These are phyloP conservation scores for Aphanomyces invadans DNA, from an alignment of 352 stramenopile genomes.

Conservation along the genomic window DNA sequence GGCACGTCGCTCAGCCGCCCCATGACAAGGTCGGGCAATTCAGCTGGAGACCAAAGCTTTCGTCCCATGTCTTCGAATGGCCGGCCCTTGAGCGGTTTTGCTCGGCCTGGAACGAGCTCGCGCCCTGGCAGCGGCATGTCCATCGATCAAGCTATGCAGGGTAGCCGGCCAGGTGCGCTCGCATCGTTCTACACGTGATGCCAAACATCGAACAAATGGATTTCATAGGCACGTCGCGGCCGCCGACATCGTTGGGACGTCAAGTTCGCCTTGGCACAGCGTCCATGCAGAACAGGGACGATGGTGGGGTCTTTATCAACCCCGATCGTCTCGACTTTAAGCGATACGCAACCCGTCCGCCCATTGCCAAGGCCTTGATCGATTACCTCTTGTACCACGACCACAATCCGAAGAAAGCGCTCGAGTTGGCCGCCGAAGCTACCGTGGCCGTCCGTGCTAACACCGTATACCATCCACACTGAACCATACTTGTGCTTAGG, in stretches of 20 bases:
- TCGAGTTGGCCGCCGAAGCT: conserved; percentile 87
- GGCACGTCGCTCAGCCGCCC: conserved; percentile 85
- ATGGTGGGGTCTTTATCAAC: conserved; percentile 84
- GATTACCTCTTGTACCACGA: conserved; percentile 92
- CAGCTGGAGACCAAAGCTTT: conserved; percentile 49
- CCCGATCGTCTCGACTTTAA: conserved; percentile 86
- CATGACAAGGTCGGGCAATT: conserved; percentile 41
- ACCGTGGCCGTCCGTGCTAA: conserved; percentile 47
- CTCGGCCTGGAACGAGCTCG: conserved; percentile 66
- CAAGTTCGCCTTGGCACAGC: conserved; percentile 88
- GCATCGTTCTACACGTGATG: too few species aligned
- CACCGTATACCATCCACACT: not conserved
- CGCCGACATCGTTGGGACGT: conserved; percentile 82
- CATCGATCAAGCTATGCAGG: conserved; percentile 66
- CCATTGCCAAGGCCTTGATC: conserved; percentile 81
- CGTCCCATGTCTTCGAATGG: conserved; percentile 81
- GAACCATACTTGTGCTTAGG: conserved; percentile 4
- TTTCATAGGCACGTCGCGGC: conserved; percentile 62
- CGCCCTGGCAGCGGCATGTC: conserved; percentile 63
- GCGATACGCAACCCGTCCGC: conserved; percentile 73
- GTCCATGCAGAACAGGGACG: conserved; percentile 60
- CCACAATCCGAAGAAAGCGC: conserved; percentile 86
- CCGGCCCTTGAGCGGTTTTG: conserved; percentile 82
- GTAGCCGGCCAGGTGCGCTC: conserved; percentile 37
- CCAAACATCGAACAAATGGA: too few species aligned